These are phyloP conservation scores for Umbelopsis sp. DNA, from an alignment of 192 early-diverging fungal genomes.

Conservation along the genomic window DNA sequence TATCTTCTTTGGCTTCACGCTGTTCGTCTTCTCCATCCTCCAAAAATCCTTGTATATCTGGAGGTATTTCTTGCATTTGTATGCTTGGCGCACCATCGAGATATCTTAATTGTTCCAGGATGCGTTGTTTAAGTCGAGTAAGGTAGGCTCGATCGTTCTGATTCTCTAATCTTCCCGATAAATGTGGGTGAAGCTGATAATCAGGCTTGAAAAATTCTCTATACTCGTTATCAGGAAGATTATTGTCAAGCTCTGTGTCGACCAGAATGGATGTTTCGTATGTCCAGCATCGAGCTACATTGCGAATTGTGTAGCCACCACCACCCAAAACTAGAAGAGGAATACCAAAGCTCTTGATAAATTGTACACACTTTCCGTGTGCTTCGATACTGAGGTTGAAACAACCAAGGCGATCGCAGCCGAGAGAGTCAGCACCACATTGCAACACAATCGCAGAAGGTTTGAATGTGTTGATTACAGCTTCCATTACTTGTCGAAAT, in stretches of 20 bases:
- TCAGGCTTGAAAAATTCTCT: conserved; percentile 89
- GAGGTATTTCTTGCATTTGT: conserved; percentile 91
- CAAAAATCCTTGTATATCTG: conserved; percentile 56
- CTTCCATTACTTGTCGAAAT: conserved; percentile 72
- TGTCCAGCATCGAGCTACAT: conserved; percentile 93
- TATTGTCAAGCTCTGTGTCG: conserved; percentile 71
- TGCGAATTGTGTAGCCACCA: conserved; percentile 90
- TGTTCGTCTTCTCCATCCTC: conserved; percentile 60
- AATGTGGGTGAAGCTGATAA: conserved; percentile 85
- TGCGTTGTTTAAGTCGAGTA: conserved; percentile 45
- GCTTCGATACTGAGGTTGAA: conserved; percentile 64
- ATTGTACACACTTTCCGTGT: conserved; percentile 77
- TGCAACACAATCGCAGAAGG: conserved; percentile 90
- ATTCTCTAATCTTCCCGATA: conserved; percentile 83
- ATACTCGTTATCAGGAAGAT: conserved; percentile 73
- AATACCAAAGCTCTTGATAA: conserved; percentile 78
- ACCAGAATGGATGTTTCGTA: conserved; percentile 89
- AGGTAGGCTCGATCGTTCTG: conserved; percentile 87
- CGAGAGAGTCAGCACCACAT: conserved; percentile 74
- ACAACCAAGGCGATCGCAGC: conserved; percentile 54
- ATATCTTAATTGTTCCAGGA: conserved; percentile 89
- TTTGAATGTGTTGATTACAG: conserved; percentile 70
- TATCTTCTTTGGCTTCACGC: conserved; percentile 46
- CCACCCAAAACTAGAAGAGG: conserved; percentile 83
- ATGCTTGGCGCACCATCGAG: conserved; percentile 90